These are phyloP conservation scores for Syncephalastrum racemosum DNA, from an alignment of 371 early-diverging fungal genomes.

Conservation along the genomic window DNA sequence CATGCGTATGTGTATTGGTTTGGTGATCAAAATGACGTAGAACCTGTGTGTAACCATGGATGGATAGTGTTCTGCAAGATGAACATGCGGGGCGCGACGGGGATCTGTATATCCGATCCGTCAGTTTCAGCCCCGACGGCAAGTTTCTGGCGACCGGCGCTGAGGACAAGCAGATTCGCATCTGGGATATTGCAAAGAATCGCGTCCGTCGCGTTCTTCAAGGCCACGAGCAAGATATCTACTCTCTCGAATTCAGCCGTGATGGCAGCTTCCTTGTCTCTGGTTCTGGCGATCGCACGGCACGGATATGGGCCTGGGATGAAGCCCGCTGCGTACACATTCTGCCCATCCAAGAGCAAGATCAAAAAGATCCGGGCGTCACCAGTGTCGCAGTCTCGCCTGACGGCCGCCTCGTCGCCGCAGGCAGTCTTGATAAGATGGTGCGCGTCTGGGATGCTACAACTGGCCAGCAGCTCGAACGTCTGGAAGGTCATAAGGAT, in stretches of 20 bases:
- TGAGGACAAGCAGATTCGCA: slow-evolving; percentile 94
- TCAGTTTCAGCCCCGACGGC: slow-evolving; percentile 95
- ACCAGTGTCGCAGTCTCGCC: slow-evolving; percentile 91
- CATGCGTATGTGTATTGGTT: background rate
- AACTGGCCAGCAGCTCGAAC: slow-evolving; percentile 80
- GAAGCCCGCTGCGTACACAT: slow-evolving; percentile 68
- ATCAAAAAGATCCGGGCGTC: slow-evolving; percentile 88
- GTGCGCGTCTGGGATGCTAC: slow-evolving; percentile 89
- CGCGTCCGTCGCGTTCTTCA: slow-evolving; percentile 63
- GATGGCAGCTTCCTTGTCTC: slow-evolving; percentile 90
- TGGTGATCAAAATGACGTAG: too few species aligned
- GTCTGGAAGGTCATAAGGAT: slow-evolving; percentile 93
- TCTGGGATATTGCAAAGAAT: slow-evolving; percentile 76
- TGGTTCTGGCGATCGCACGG: slow-evolving; percentile 93
- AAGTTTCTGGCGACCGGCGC: slow-evolving; percentile 94
- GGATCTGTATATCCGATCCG: slow-evolving; percentile 90
- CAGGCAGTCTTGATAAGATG: slow-evolving; percentile 89
- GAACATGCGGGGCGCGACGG: slow-evolving; percentile 61
- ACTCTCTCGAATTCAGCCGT: slow-evolving; percentile 91
- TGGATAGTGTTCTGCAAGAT: slow-evolving; percentile 72
- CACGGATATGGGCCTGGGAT: slow-evolving; percentile 84
- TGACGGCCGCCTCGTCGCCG: slow-evolving; percentile 72
- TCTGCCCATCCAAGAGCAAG: slow-evolving; percentile 75
- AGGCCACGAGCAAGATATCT: slow-evolving; percentile 97
- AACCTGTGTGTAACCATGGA: too few species aligned